Evolutionary conservation across 2,329 filamentous ascomycete species (phyloP), one percentile per base, ranked within the genome.

Genomic region (Exophiala xenobiotica): DNA sequence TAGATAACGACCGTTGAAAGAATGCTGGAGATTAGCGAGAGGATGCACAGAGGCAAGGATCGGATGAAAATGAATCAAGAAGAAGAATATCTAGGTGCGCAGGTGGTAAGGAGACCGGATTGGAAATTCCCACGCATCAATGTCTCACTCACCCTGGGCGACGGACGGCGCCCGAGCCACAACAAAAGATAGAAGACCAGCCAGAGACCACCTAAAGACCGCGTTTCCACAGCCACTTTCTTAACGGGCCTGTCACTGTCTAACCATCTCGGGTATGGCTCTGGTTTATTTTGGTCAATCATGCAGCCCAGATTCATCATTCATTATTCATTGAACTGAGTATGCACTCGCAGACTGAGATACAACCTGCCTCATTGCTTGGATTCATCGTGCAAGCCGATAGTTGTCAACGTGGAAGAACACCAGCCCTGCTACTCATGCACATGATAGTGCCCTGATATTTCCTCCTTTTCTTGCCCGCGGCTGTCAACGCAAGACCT

Each of bases 121-220:
- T 33, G 35, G 33, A 19, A 41, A 42, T 14, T 51, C 41, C 11
- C 29, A 24, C 18, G 4, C 16, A 18, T 26, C 39, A 49, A 33
- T 54, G 22, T 35, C n/a, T 49, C 40, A 45, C 51, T 55, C 53
- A 55, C 53, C 53, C 53, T 49, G 53, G 47, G 35, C 53, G 53
- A 55, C 53, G 45, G 53, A n/a, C n/a, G n/a, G 37, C 39, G 39
- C 45, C 48, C 19, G 37, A 22, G 38, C 22, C 38, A 35, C 31
- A 35, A 35, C 31, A 35, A 35, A 14, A 3, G n/a, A n/a, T n/a
- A n/a, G n/a, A n/a, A n/a, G n/a, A n/a, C n/a, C n/a, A n/a, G n/a
- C n/a, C n/a, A n/a, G n/a, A n/a, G n/a, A 35, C 31, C 31, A 16
- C 31, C n/a, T 14, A 16, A 12, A 6, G 31, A 14, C 9, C 31